These are phyloP conservation scores for Bathelium albidoporum DNA, from an alignment of 495 filamentous ascomycete species.

Conservation along the genomic window DNA sequence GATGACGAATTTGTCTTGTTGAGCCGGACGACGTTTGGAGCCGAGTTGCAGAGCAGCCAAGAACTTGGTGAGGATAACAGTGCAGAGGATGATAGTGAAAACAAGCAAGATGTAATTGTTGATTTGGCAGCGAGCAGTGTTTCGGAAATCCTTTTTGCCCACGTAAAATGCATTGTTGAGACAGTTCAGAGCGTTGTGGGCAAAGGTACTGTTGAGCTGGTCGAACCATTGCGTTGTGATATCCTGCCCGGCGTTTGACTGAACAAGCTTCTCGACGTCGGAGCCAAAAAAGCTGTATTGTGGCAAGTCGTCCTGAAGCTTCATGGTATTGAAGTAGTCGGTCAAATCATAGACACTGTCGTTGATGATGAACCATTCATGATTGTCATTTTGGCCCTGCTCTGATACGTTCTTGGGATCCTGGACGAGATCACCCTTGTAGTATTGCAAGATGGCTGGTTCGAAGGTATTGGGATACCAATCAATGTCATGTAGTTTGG, in stretches of 20 bases:
- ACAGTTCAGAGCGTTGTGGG: conserved; percentile 57
- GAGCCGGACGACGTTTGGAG: conserved; percentile 74
- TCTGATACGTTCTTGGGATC: conserved; percentile 42
- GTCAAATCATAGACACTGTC: conserved; percentile 77
- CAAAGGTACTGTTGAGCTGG: conserved; percentile 33
- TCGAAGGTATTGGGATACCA: conserved; percentile 73
- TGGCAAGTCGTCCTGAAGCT: conserved; percentile 37
- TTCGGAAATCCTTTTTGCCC: conserved; percentile 77
- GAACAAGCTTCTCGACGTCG: conserved; percentile 52
- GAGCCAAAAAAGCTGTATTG: conserved; percentile 59
- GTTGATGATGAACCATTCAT: conserved; percentile 70
- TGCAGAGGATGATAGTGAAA: conserved; percentile 71
- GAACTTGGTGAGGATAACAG: conserved; percentile 81
- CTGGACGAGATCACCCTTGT: conserved; percentile 77
- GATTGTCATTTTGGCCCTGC: conserved; percentile 54
- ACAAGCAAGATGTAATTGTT: conserved; percentile 87
- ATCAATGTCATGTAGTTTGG: conserved; percentile 46
- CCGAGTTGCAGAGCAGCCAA: conserved; percentile 89
- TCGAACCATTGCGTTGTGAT: conserved; percentile 55
- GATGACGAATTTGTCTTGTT: conserved; percentile 97
- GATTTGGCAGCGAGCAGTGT: conserved; percentile 63
- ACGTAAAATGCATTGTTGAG: conserved; percentile 75
- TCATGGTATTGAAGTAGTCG: conserved; percentile 71
- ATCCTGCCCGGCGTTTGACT: conserved; percentile 66
- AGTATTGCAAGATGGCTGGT: conserved; percentile 71